Percentiles rank a stretch among this genome's conserved stretches.
Conservation (phyloP, 2,329 filamentous ascomycete genomes). For the Rhexocercosporidium sp. region DNA sequence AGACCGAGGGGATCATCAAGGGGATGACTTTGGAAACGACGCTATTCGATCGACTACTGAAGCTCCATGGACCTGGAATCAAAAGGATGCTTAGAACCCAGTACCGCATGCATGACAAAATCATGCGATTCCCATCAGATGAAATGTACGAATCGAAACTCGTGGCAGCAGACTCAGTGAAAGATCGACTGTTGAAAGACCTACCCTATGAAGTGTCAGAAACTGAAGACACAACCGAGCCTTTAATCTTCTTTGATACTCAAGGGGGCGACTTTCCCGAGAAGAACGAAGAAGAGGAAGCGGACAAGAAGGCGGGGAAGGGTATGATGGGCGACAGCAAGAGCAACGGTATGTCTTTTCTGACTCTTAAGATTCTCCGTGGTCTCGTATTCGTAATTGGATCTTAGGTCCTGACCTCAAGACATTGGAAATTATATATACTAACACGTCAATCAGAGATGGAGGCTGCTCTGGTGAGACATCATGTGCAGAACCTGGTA, state of each 20-base stretch:
- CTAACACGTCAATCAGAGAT: constrained; percentile 51
- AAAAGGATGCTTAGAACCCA: constrained; percentile 97
- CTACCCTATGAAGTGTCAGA: constrained; percentile 78
- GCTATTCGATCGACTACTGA: constrained; percentile 86
- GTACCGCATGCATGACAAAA: constrained; percentile 96
- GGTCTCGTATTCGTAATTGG: no score
- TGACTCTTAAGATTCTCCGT: no score
- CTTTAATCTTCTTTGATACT: constrained; percentile 93
- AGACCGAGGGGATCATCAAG: constrained; percentile 49
- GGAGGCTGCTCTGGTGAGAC: constrained; percentile 80
- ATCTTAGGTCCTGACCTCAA: no score
- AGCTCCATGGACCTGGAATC: constrained; percentile 79
- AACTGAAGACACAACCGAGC: constrained; percentile 85
- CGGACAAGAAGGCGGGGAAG: constrained; percentile 51
- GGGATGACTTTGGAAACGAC: constrained; percentile 80
- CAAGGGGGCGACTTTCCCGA: constrained; percentile 93
- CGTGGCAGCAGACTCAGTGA: constrained; percentile 80
- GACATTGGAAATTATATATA: no score
- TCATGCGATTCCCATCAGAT: constrained; percentile 93
- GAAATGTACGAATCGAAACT: constrained; percentile 85
- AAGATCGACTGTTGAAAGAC: constrained; percentile 74
- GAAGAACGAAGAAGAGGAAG: constrained; percentile 75
- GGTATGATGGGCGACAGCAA: constrained; percentile 74
- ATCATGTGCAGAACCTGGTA: constrained; percentile 79
- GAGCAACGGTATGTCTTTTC: constrained; percentile 64